Evolutionary conservation across 495 filamentous ascomycete genomes (phyloP).

Genomic region (Lindgomyces ingoldianus): DNA sequence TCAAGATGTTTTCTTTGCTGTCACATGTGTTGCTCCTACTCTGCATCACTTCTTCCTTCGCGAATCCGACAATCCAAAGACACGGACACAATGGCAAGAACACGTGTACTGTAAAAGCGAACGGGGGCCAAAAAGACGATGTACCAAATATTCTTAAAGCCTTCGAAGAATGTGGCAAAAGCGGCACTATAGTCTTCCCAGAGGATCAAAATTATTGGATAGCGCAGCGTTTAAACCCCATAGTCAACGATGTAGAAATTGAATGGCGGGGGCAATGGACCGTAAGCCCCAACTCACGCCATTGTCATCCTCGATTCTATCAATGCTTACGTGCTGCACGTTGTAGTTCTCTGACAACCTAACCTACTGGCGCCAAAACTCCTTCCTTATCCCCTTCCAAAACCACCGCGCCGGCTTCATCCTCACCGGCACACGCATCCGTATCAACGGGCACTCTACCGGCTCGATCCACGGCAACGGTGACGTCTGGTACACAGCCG

Average conservation of each 20-base stretch:
- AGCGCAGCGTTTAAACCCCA: conserved; percentile 51
- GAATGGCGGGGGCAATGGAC: conserved; percentile 47
- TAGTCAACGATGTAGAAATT: conserved; percentile 51
- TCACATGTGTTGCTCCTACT: background rate
- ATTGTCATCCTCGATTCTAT: background rate
- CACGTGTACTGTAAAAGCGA: conserved; percentile 38
- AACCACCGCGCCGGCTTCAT: conserved; percentile 59
- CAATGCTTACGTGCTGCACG: background rate
- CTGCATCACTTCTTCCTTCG: background rate
- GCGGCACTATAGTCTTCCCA: conserved; percentile 56
- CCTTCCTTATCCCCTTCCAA: conserved; percentile 57
- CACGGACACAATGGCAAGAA: conserved; percentile 4
- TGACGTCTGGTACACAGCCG: conserved; percentile 50
- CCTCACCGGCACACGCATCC: conserved; percentile 53
- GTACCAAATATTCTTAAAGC: conserved; percentile 54
- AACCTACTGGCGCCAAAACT: conserved; percentile 58
- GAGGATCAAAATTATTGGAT: conserved; percentile 56
- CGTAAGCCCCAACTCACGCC: background rate
- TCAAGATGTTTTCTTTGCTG: background rate
- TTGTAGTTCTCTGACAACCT: conserved; percentile 54
- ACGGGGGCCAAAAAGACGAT: conserved; percentile 47
- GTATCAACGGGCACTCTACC: conserved; percentile 53
- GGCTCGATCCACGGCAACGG: conserved; percentile 59
- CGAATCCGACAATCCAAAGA: conserved; percentile 4
- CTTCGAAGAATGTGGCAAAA: conserved; percentile 53